Conservation (phyloP, 257 asterid genomes). For the Nicotiana benthamiana region DNA sequence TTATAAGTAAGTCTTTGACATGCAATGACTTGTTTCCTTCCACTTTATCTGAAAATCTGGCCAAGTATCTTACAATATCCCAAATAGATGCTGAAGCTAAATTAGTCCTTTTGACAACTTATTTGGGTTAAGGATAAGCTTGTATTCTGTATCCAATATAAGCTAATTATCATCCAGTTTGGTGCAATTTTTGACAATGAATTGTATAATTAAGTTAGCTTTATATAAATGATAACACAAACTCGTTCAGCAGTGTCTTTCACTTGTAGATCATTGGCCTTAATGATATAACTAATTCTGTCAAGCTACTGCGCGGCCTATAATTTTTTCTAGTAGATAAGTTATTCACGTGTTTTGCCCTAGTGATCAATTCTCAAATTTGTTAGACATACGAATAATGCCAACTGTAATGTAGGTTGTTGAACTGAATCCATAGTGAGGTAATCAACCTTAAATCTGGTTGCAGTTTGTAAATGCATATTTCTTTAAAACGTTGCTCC, state of each 20-base stretch:
- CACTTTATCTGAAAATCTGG: not conserved
- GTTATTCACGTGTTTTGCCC: not conserved
- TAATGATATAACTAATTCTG: not conserved
- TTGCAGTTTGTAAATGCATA: not conserved
- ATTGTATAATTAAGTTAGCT: not conserved
- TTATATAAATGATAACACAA: not conserved
- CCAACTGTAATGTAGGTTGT: not conserved
- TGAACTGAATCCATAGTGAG: not conserved
- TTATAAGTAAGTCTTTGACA: not conserved
- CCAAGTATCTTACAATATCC: not conserved
- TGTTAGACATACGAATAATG: not conserved
- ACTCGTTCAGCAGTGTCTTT: not conserved
- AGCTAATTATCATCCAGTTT: not conserved
- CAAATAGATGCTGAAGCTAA: not conserved
- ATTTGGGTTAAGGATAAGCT: not conserved
- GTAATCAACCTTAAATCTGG: not conserved
- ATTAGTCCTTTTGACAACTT: not conserved
- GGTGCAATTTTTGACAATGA: not conserved
- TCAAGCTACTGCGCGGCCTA: not conserved
- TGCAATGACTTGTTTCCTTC: conserved; percentile 1
- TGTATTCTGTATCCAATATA: not conserved
- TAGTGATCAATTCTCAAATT: not conserved
- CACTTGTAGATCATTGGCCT: not conserved
- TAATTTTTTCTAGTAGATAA: not conserved
- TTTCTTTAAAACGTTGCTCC: not conserved